A percentile compares a stretch with the other conserved stretches of the same genome.
These are phyloP conservation scores for Hypomontagnella monticulosa DNA, from an alignment of 495 filamentous ascomycete species.

Conservation along the genomic window DNA sequence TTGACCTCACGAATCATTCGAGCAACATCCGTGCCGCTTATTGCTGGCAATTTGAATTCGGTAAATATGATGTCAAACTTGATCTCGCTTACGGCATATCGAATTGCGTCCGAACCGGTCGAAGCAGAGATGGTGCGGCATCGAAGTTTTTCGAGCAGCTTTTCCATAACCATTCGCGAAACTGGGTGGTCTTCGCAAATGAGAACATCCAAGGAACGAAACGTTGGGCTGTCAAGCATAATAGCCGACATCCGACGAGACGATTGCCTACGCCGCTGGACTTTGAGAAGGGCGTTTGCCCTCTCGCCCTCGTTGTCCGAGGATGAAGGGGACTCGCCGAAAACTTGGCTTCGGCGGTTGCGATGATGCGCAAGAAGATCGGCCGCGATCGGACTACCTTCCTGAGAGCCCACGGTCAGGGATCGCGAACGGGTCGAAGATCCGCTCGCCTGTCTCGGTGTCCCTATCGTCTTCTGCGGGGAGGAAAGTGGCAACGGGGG, in stretches of 20 bases:
- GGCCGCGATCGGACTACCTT: conserved; percentile 75
- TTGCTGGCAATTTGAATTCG: conserved; percentile 92
- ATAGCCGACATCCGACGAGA: conserved; percentile 92
- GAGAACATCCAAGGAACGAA: conserved; percentile 90
- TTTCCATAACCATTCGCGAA: conserved; percentile 97
- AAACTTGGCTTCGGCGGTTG: conserved; percentile 91
- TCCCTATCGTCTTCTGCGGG: conserved; percentile 61
- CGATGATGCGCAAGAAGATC: conserved; percentile 80
- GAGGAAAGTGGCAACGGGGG: conserved; percentile 60
- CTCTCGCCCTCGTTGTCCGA: conserved; percentile 96
- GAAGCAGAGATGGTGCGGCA: conserved; percentile 93
- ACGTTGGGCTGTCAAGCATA: conserved; percentile 80
- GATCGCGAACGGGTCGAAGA: conserved; percentile 75
- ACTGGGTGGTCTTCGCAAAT: conserved; percentile 99
- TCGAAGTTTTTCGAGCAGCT: conserved; percentile 90
- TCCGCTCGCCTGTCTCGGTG: conserved; percentile 56
- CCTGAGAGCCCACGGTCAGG: conserved; percentile 93
- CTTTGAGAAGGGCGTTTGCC: conserved; percentile 89
- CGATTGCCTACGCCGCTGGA: conserved; percentile 90
- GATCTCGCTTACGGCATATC: conserved; percentile 92
- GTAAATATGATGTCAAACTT: conserved; percentile 98
- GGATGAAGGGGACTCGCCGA: conserved; percentile 96
- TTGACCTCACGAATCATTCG: conserved; percentile 97
- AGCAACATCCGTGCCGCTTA: conserved; percentile 93
- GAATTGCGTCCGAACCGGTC: conserved; percentile 88